Conservation (phyloP, 805 yeast genomes). For the Wickerhamiella qilinensis region DNA sequence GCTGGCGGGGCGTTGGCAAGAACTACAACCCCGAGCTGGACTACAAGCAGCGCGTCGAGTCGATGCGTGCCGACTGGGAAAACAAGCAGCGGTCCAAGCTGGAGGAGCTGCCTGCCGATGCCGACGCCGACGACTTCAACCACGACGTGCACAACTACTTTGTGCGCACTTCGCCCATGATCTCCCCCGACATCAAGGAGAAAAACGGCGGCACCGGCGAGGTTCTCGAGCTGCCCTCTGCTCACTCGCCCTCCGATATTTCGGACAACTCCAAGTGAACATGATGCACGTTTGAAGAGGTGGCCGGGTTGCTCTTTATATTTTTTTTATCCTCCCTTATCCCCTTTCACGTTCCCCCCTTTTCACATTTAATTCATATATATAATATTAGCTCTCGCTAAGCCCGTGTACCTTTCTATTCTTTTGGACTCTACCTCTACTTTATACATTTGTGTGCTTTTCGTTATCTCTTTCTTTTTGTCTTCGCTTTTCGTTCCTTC, state of each 20-base stretch:
- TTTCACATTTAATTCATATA: no score
- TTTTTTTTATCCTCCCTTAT: no score
- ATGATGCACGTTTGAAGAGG: no score
- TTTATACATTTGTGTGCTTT: no score
- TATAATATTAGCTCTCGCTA: no score
- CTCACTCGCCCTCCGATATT: slow-evolving; percentile 5
- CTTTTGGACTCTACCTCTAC: no score
- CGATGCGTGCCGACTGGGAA: slow-evolving; percentile 24
- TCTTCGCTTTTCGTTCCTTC: no score
- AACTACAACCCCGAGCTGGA: slow-evolving; percentile 24
- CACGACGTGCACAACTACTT: slow-evolving; percentile 23
- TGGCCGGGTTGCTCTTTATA: no score
- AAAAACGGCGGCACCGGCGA: slow-evolving; percentile 12
- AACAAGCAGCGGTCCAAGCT: slow-evolving; percentile 19
- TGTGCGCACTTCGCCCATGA: slow-evolving; percentile 22
- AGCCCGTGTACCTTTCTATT: no score
- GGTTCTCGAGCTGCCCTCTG: slow-evolving; percentile 20
- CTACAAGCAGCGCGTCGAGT: slow-evolving; percentile 24
- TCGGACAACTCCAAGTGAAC: slow-evolving; percentile 1
- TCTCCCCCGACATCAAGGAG: slow-evolving; percentile 16
- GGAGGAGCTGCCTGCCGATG: slow-evolving; percentile 8
- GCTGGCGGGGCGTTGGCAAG: slow-evolving; percentile 20
- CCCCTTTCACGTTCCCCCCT: no score
- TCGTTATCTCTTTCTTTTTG: no score
- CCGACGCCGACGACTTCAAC: slow-evolving; percentile 15